Evolutionary conservation across 1,284 basidiomycete species (phyloP), one percentile per base, ranked within the genome.

Genomic region (Sporisorium exsertum): DNA sequence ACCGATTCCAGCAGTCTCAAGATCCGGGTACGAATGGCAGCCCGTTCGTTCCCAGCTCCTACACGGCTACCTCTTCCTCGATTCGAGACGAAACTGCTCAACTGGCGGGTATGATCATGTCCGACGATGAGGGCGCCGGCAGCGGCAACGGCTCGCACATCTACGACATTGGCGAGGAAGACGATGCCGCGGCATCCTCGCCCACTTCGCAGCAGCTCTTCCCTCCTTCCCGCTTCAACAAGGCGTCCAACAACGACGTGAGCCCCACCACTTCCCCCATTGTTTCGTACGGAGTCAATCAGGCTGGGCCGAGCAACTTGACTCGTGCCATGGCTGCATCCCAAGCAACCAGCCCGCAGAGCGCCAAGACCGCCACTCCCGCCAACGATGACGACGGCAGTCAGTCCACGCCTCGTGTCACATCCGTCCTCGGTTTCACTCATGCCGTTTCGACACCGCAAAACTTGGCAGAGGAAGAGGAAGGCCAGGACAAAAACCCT

Each of bases 31-130:
- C 43, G 26, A 45, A 69, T 18, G 65, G 32, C 37, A 64, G 58
- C 13, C 64, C 77, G 2, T 27, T 78, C 18, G 59, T 72, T 0
- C 73, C 79, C 1, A 72, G 75, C 42, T 78, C 80, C 5, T 85
- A 81, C 64, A 82, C 83, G 7, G 84, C 83, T 12, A 82, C 80
- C 4, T 75, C 70, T 5, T 69, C 71, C 18, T 77, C 76, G 4
- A 84, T 85, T 35, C 75, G 84, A 8, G 81, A 79, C 40, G 70
- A 77, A 12, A 85, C 84, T 0, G 84, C 84, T 12, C 81, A 80
- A 27, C 73, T 85, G 1, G 84, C 82, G 2, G 82, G 78, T 13
- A 75, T 81, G 76, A 78, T 78, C 32, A 67, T 85, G 46, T 68
- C 59, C 12, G 73, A 79, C 18, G 83, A 82, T 27, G 81, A 79